phyloP scores from a whole-genome alignment of 495 filamentous ascomycete species.

The Amphirosellinia nigrospora region DNA sequence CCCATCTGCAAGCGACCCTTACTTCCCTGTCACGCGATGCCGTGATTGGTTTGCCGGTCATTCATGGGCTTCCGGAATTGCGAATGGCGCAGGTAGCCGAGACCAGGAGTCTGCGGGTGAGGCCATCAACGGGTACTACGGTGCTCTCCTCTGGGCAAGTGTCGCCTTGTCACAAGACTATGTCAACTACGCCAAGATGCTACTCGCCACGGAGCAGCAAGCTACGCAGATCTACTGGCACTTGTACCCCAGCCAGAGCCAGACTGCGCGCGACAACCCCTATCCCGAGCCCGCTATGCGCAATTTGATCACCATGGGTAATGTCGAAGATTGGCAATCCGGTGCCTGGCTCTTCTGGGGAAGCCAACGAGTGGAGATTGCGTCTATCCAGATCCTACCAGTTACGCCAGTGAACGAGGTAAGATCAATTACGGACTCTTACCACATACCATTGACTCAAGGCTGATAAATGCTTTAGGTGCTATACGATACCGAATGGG shows the following conservation, averaged over 20 bases:
- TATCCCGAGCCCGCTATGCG: background rate
- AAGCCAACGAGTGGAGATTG: background rate
- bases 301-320: background rate
- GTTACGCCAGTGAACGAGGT: background rate
- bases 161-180: background rate
- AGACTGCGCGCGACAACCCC: background rate
- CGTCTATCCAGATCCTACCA: background rate
- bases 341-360: slow-evolving; percentile 5
- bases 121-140: background rate
- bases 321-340: slow-evolving; percentile 1
- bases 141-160: background rate
- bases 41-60: background rate
- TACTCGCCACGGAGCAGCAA: background rate
- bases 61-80: background rate
- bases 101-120: background rate
- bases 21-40: background rate
- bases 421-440: background rate
- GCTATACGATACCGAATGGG: background rate
- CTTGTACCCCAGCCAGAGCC: slow-evolving; percentile 1
- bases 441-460: background rate
- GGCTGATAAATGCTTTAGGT: background rate
- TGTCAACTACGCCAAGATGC: slow-evolving; percentile 2
- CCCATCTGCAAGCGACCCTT: background rate
- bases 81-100: background rate
- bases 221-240: slow-evolving; percentile 1